phyloP scores from a whole-genome alignment of 352 stramenopile species.

The Pythium scleroteichum region DNA sequence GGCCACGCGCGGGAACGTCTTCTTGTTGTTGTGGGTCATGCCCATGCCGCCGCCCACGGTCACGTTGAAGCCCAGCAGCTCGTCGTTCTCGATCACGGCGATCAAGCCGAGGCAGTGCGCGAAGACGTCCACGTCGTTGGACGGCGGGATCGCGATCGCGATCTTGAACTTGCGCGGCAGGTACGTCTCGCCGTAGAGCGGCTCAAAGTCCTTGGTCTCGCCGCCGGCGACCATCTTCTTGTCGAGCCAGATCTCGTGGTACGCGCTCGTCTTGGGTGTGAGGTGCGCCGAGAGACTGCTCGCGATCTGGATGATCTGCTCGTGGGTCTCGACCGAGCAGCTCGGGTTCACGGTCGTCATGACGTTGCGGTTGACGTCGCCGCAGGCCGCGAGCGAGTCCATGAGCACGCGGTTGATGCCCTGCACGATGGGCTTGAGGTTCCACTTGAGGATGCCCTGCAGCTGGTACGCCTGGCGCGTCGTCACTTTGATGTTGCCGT shows the following conservation, averaged over 20 bases:
- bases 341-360: conserved; percentile 91
- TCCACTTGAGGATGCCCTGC: conserved; percentile 96
- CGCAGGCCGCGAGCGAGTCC: conserved; percentile 95
- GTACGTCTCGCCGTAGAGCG: conserved; percentile 97
- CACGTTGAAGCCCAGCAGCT: conserved; percentile 94
- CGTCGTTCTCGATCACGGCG: conserved; percentile 87
- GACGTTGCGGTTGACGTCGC: conserved; percentile 97
- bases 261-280: conserved; percentile 92
- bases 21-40: conserved; percentile 97
- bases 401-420: conserved; percentile 91
- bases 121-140: conserved; percentile 98
- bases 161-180: conserved; percentile 99
- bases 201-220: conserved; percentile 95
- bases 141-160: conserved; percentile 95
- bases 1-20: conserved; percentile 95
- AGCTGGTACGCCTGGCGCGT: conserved; percentile 97
- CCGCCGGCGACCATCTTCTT: conserved; percentile 95
- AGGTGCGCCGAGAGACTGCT: conserved; percentile 94
- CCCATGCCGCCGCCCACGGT: conserved; percentile 97
- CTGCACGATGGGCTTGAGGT: conserved; percentile 96
- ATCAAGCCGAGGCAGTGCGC: conserved; percentile 97
- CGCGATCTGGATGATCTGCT: conserved; percentile 82
- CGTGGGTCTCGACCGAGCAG: conserved; percentile 87
- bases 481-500: conserved; percentile 95
- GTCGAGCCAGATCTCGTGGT: conserved; percentile 98